Percentiles rank a stretch among this genome's conserved stretches.
phyloP scores from a whole-genome alignment of 2,329 filamentous ascomycete genomes.

The Rachicladosporium sp. region DNA sequence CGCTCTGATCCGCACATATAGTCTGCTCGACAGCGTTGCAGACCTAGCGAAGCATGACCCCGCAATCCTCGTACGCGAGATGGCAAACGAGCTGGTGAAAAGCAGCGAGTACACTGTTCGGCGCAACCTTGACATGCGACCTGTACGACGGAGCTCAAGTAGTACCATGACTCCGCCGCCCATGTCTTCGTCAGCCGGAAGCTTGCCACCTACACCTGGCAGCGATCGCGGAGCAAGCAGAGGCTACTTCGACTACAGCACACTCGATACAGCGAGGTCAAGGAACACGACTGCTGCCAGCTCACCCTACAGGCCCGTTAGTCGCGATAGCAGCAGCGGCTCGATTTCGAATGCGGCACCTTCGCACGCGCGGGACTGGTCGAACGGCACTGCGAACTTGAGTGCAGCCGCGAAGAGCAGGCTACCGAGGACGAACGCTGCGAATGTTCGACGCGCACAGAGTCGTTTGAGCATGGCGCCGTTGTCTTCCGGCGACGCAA shows the following conservation, averaged over 20 bases:
- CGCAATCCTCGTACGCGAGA: conserved; percentile 81
- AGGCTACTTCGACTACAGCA: conserved; percentile 17
- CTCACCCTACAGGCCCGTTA: conserved; percentile 17
- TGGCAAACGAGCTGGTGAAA: conserved; percentile 68
- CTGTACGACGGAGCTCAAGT: conserved; percentile 18
- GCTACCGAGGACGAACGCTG: conserved; percentile 13
- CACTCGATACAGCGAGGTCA: conserved; percentile 6
- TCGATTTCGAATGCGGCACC: neutral
- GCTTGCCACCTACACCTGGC: conserved; percentile 14
- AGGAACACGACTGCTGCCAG: conserved; percentile 2
- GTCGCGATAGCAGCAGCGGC: conserved; percentile 14
- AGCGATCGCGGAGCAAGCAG: conserved; percentile 8
- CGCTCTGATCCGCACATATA: conserved; percentile 53
- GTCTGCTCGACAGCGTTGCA: conserved; percentile 70
- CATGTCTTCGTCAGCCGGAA: conserved; percentile 8
- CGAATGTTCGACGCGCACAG: conserved; percentile 5
- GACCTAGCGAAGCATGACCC: conserved; percentile 76
- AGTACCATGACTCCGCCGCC: conserved; percentile 20
- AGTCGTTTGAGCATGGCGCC: conserved; percentile 16
- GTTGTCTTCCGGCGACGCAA: conserved; percentile 2
- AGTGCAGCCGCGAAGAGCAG: conserved; percentile 10
- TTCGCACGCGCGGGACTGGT: neutral
- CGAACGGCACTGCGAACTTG: conserved; percentile 1
- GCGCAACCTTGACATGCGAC: conserved; percentile 11
- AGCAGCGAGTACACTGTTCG: conserved; percentile 27